Base-by-base conservation (phyloP, 192 early-diverging fungal species). In the Coemansia sp. region DNA sequence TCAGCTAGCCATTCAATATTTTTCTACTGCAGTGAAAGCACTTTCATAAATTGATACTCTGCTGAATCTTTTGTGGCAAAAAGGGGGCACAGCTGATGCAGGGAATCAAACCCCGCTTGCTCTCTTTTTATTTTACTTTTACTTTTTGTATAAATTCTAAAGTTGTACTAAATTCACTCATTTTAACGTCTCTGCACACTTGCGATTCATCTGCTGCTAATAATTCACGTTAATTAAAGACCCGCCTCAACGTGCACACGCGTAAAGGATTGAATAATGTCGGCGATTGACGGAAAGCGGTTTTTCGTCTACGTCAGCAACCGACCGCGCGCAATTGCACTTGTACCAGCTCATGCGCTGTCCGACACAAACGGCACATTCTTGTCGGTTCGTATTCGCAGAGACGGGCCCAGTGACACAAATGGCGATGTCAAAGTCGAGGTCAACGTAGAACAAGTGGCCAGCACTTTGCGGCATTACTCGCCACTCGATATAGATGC, bases 261-360 rank as follows among this genome's bases (percentile, higher is more conserved):
- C 29, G 29, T 32, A 32, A 32, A 32, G 29, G 29, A 32, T 38
- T 59, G 39, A 59, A 21, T 19, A 39, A 21, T 47, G 24, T 41
- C 24, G 12, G 24, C 41, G 3, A 12, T 82, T 64, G 69, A 82
- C n/a, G 64, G 62, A 12, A 75, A 73, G 69, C 69, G 75, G 57
- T 83, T 76, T 47, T 75, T 83, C 32, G 73, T 84, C 17, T 73
- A 84, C 63, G 67, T 87, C 32, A 69, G 83, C 35, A 74, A 77
- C 29, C 66, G 71, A 23, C 87, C 87, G 37, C 74, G 87, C 57
- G 79, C 85, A 32, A 64, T 88, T n/a, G 85, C 85, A 35, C 77
- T 88, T n/a, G 79, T 85, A 12, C 87, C 87, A 10, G 76, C 74
- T 1, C 70, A 69, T 58, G 85, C 74, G 73, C 85, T 88, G 77